Evolutionary conservation across 2,329 filamentous ascomycete species (phyloP).

Genomic region (Diaporthe velutina): DNA sequence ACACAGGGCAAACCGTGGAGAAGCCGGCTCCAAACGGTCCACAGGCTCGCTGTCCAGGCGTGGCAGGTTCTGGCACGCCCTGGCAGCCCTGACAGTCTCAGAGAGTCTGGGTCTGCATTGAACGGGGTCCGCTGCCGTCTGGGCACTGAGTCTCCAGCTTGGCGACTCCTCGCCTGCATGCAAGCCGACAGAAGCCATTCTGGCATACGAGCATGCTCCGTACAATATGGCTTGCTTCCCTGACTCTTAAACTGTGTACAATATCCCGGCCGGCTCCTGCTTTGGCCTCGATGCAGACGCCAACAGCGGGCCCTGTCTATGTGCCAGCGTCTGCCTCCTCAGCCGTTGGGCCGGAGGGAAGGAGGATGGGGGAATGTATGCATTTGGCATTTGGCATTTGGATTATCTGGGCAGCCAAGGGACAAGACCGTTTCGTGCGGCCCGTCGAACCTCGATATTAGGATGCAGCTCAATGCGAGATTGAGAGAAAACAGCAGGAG

Average conservation of each 20-base stretch:
- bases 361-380: not conserved
- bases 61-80: slow-evolving; percentile 5
- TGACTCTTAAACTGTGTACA: not conserved
- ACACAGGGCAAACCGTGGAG: slow-evolving; percentile 18
- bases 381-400: not conserved
- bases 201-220: slow-evolving; percentile 8
- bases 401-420: slow-evolving; percentile 14
- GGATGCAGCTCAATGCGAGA: slow-evolving; percentile 1
- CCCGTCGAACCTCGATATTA: slow-evolving; percentile 18
- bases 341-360: slow-evolving; percentile 2
- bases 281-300: slow-evolving; percentile 10
- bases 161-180: slow-evolving; percentile 15
- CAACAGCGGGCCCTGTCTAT: not conserved
- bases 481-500: not conserved
- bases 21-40: not conserved
- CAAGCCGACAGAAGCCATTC: not conserved
- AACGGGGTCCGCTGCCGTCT: slow-evolving; percentile 24
- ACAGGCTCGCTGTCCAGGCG: not conserved
- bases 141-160: slow-evolving; percentile 5
- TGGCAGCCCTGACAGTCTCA: not conserved
- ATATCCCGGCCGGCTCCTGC: slow-evolving; percentile 6
- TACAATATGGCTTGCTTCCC: not conserved
- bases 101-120: not conserved
- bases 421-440: slow-evolving; percentile 1
- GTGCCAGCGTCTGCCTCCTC: not conserved